Base-by-base conservation (phyloP, 148 eudicot species). In the Agrostemma githago region DNA sequence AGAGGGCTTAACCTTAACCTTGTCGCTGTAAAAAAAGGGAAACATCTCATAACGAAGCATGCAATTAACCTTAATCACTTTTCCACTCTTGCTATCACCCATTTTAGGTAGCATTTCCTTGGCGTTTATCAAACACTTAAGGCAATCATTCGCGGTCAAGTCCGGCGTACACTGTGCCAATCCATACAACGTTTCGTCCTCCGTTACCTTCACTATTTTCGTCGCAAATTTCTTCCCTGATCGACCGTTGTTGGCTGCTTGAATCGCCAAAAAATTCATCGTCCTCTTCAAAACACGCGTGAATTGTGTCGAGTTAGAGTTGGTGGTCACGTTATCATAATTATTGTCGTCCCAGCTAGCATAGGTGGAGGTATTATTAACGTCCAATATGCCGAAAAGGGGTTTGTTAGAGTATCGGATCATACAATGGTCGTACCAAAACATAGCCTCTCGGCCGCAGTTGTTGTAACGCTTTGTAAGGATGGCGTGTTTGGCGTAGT, bases 111-210 rank as follows among this genome's bases (percentile, higher is more conserved):
- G 15, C 17, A 1, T 15, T 20, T 46, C 10, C 5, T 9, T 68
- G 39, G 71, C 10, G 3, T 11, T 68, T n/a, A 19, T 21, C 71
- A 68, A 68, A 11, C 71, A 68, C 14, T 46, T 68, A 26, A 7
- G 38, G 34, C 86, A 79, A 3, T 82, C 66, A 2, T 5, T 5
- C 5, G 56, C 40, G 19, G 78, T 53, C 65, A 79, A 42, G 51
- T 79, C 74, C 37, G 71, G 78, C 17, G 78, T 79, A 37, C 82
- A 79, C 75, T 79, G 82, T 48, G 75, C 69, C 38, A 79, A 73
- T 1, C 74, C 62, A 34, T 70, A 82, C 17, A 86, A 17, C 2
- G 54, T 11, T 4, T 44, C 66, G 42, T 37, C 56, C 6, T 46
- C 40, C 1, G 77, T 66, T 65, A 70, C 5, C 41, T 67, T 65